Evolutionary conservation across 192 early-diverging fungal species (phyloP), one percentile per base, ranked within the genome.

Genomic region (Rhizophagus prolifer): DNA sequence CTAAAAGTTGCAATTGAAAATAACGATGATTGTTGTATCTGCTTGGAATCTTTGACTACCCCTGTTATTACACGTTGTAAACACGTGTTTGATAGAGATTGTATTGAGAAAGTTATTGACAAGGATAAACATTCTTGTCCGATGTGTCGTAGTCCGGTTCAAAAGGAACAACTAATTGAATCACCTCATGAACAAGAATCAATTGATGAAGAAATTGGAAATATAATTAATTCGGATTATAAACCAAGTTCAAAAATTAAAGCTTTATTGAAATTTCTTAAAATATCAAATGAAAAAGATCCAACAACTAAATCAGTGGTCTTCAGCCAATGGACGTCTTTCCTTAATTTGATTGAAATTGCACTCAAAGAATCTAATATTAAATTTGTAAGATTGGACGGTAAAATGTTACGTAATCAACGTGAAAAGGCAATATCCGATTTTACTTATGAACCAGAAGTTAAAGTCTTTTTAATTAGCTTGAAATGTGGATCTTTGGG

Each of bases 301-400:
- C 77, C 90, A 16, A 30, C 54, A 3, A 79, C 85, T 34, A 97
- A 97, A 79, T 91, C 90, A 21, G 93, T 99, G 7, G 92, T 99
- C 0, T 99, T 98, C 79, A 97, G 95, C 19, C 97, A 99, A 81
- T 99, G 93, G 86, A 97, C 95, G 1, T 82, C 82, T 3, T 92
- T 97, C 87, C 86, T 98, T n/a, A 88, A 94, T 72, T 67, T 96
- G 6, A 85, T 93, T 16, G 89, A 89, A 70, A 78, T 79, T 1
- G 84, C 87, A 12, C 79, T 95, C 19, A 66, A 76, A 30, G 74
- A 83, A 34, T 83, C 88, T 12, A 84, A 85, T 3, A 86, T 95
- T n/a, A 60, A 74, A 12, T 95, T 86, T 79, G 83, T 87, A 8
- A 82, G 94, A 21, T 84, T 96, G 46, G 81, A 87, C 46, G 90